These are phyloP conservation scores for Nematocida minor DNA, from an alignment of 371 early-diverging fungal genomes.

Conservation along the genomic window DNA sequence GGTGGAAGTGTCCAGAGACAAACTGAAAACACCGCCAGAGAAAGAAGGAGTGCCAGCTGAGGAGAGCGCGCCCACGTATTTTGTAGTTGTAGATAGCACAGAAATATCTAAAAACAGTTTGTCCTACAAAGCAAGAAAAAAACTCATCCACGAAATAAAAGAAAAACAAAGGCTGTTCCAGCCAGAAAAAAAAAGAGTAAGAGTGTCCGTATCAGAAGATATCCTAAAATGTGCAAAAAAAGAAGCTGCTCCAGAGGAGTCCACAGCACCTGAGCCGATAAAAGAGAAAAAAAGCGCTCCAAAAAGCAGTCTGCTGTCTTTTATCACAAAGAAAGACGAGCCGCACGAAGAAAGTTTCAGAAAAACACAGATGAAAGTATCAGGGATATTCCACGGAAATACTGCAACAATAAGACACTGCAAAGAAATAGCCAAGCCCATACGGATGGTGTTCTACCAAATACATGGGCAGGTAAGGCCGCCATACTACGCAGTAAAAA, in stretches of 20 bases:
- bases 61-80: neutral
- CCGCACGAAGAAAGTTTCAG: neutral
- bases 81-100: constrained; percentile 9
- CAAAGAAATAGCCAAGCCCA: constrained; percentile 24
- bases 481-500: neutral
- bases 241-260: neutral
- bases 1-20: neutral
- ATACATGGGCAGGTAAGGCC: constrained; percentile 42
- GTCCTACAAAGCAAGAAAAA: neutral
- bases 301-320: neutral
- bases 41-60: too few species aligned
- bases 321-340: neutral
- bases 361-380: neutral
- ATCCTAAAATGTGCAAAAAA: neutral
- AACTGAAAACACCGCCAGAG: too few species aligned
- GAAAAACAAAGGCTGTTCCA: neutral
- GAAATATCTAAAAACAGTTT: neutral
- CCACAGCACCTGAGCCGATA: neutral
- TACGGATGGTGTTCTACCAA: constrained; percentile 38
- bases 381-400: constrained; percentile 13
- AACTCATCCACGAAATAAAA: neutral
- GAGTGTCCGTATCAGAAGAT: constrained; percentile 7
- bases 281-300: neutral
- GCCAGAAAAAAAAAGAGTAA: neutral
- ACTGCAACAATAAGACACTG: neutral